phyloP scores from a whole-genome alignment of 2,329 filamentous ascomycete genomes.

The Cytospora piceae region DNA sequence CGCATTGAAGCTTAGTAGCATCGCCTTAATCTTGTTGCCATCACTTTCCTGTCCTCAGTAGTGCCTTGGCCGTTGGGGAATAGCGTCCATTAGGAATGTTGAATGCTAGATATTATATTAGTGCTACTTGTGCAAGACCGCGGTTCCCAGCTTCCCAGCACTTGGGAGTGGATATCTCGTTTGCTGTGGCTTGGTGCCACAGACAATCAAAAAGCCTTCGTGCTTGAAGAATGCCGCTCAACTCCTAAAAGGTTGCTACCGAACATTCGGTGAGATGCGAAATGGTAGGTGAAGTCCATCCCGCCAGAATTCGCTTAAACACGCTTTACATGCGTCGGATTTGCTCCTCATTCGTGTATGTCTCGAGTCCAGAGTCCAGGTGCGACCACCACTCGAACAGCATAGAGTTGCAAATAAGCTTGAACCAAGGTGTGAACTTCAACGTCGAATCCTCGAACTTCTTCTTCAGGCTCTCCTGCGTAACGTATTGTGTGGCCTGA shows the following conservation, averaged over 20 bases:
- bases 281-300: background rate
- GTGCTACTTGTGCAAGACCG: slow-evolving; percentile 16
- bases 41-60: background rate
- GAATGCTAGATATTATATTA: slow-evolving; percentile 7
- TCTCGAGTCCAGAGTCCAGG: slow-evolving; percentile 78
- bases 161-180: slow-evolving; percentile 21
- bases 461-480: slow-evolving; percentile 76
- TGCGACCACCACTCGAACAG: slow-evolving; percentile 97
- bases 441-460: slow-evolving; percentile 82
- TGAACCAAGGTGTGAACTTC: slow-evolving; percentile 98
- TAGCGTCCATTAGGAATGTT: background rate
- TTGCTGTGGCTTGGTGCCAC: slow-evolving; percentile 4
- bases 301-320: background rate
- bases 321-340: slow-evolving; percentile 76
- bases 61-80: background rate
- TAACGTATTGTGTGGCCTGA: slow-evolving; percentile 81
- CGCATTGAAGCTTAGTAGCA: background rate
- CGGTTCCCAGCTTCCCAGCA: slow-evolving; percentile 11
- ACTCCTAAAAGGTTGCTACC: slow-evolving; percentile 6
- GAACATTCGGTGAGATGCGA: background rate
- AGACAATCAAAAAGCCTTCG: background rate
- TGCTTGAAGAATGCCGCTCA: slow-evolving; percentile 8
- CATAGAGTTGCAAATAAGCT: slow-evolving; percentile 97
- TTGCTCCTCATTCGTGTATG: slow-evolving; percentile 82
- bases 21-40: background rate